A percentile compares a stretch with the other conserved stretches of the same genome.
Evolutionary conservation across 2,329 filamentous ascomycete genomes (phyloP).

Genomic region (Colletotrichum chrysophilum): DNA sequence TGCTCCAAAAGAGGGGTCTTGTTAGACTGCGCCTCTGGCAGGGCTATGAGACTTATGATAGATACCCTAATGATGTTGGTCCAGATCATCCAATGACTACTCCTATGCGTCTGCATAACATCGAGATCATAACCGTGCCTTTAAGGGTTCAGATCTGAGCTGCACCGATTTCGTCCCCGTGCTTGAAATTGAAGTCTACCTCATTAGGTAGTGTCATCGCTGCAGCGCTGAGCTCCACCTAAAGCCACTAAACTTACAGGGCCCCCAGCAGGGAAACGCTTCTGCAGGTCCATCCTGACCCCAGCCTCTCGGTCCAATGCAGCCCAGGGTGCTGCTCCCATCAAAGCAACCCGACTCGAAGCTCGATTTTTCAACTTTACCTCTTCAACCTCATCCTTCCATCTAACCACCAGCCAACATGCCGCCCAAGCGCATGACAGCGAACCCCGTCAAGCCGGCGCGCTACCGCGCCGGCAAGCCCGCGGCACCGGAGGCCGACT

Average conservation of each 20-base stretch:
- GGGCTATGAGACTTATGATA: conserved; percentile 22
- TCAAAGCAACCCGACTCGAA: not conserved
- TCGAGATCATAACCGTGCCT: not conserved
- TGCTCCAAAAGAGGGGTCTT: not conserved
- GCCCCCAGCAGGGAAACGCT: not conserved
- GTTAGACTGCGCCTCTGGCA: not conserved
- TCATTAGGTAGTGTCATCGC: not conserved
- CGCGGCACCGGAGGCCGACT: conserved; percentile 53
- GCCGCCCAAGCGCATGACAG: conserved; percentile 89
- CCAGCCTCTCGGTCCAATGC: not conserved
- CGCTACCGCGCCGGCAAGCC: conserved; percentile 89
- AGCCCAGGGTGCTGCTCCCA: not conserved
- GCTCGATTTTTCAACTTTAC: not conserved
- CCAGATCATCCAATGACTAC: not conserved
- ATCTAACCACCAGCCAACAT: conserved; percentile 35
- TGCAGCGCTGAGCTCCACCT: not conserved
- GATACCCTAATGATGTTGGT: conserved; percentile 18
- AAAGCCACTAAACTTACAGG: conserved; percentile 15
- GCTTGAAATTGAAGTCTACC: not conserved
- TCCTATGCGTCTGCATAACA: not conserved
- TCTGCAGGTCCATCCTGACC: not conserved
- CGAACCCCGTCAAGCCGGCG: conserved; percentile 80
- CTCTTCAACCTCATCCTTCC: not conserved
- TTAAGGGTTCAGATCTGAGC: not conserved
- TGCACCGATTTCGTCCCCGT: not conserved